Evolutionary conservation across 768 basidiomycete species (phyloP).

Genomic region (Lactarius sp.): DNA sequence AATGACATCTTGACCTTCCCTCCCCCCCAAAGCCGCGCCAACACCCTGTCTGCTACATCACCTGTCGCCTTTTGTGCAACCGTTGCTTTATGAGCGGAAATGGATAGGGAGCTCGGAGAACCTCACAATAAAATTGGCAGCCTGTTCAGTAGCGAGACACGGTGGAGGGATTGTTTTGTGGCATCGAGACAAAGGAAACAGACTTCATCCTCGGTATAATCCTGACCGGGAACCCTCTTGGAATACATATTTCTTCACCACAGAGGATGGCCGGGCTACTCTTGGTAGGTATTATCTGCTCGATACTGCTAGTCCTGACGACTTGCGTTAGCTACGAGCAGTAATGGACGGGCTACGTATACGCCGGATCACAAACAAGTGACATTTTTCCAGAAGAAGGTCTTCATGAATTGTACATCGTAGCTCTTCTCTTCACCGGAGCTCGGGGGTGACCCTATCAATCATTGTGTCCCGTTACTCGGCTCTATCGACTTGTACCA

Average conservation of each 20-base stretch:
- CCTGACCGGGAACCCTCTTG: conserved; percentile 11
- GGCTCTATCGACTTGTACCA: background rate
- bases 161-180: background rate
- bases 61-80: background rate
- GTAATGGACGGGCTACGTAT: background rate
- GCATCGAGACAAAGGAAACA: background rate
- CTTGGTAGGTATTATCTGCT: background rate
- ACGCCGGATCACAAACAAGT: background rate
- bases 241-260: background rate
- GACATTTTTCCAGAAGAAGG: background rate
- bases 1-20: no score
- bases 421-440: background rate
- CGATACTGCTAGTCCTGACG: background rate
- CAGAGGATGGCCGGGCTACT: background rate
- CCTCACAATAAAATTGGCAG: background rate
- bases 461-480: background rate
- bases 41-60: background rate
- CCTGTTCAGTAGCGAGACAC: background rate
- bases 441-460: background rate
- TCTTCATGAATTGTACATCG: background rate
- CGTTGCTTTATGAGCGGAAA: background rate
- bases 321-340: background rate
- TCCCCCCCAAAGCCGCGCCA: background rate
- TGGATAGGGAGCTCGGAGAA: background rate
- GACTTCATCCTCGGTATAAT: conserved; percentile 9